phyloP scores from a whole-genome alignment of 2,329 filamentous ascomycete species.

The Talaromyces sp. region DNA sequence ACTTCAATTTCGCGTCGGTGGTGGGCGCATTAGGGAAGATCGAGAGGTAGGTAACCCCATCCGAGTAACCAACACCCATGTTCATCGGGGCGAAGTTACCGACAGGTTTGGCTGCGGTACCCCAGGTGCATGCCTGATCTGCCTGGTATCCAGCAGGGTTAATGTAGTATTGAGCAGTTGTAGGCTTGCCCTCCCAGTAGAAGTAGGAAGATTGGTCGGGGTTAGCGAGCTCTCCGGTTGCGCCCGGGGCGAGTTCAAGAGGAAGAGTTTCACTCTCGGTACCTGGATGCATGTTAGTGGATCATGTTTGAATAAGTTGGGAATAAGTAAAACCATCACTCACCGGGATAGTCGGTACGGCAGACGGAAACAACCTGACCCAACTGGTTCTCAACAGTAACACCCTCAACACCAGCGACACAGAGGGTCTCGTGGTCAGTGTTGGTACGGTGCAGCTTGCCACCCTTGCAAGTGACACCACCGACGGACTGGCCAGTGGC shows the following conservation, averaged over 20 bases:
- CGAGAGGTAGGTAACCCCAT: slow-evolving; percentile 70
- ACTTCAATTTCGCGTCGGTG: slow-evolving; percentile 65
- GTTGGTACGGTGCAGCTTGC: slow-evolving; percentile 75
- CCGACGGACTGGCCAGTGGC: slow-evolving; percentile 78
- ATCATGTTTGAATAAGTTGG: background rate
- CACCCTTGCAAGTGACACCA: slow-evolving; percentile 70
- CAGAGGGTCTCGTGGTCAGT: slow-evolving; percentile 66
- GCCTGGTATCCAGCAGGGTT: slow-evolving; percentile 71
- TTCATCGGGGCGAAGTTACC: slow-evolving; percentile 89
- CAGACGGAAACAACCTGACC: slow-evolving; percentile 66
- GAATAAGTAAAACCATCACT: slow-evolving; percentile 15
- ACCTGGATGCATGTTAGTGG: slow-evolving; percentile 30
- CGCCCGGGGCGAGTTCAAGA: slow-evolving; percentile 58
- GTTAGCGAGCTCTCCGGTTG: slow-evolving; percentile 64
- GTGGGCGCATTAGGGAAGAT: slow-evolving; percentile 82
- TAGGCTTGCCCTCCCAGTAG: slow-evolving; percentile 66
- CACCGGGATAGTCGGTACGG: slow-evolving; percentile 92
- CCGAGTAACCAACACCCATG: slow-evolving; percentile 69
- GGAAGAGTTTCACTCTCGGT: slow-evolving; percentile 85
- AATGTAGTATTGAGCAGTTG: slow-evolving; percentile 94
- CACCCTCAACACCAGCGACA: slow-evolving; percentile 63
- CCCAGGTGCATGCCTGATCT: slow-evolving; percentile 73
- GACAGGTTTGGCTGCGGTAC: slow-evolving; percentile 45
- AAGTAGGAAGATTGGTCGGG: slow-evolving; percentile 71
- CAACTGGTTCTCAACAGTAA: slow-evolving; percentile 73